phyloP scores from a whole-genome alignment of 2,329 filamentous ascomycete species.

The Zopfia rhizophila region DNA sequence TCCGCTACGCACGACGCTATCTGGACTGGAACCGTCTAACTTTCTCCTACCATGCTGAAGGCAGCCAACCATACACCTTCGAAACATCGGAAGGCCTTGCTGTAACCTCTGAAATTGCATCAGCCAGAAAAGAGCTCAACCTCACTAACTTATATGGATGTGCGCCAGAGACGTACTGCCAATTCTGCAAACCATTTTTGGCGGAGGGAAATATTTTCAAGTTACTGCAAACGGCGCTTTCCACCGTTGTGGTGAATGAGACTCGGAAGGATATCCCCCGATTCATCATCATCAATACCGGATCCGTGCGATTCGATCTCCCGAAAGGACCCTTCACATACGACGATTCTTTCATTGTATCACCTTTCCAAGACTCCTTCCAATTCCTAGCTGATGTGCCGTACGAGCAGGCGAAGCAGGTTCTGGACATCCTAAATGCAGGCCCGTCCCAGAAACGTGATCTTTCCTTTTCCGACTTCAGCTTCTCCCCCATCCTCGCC shows the following conservation, averaged over 20 bases:
- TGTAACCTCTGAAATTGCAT: constrained; percentile 63
- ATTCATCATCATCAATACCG: constrained; percentile 70
- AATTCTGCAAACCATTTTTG: constrained; percentile 65
- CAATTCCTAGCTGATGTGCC: constrained; percentile 65
- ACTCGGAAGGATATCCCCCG: constrained; percentile 62
- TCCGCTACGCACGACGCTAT: constrained; percentile 69
- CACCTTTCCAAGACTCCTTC: constrained; percentile 65
- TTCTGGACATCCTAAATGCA: constrained; percentile 58
- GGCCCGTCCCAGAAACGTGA: constrained; percentile 49
- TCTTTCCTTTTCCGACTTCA: constrained; percentile 43
- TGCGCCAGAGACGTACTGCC: constrained; percentile 68
- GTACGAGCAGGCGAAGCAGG: constrained; percentile 56
- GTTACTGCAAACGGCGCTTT: constrained; percentile 63
- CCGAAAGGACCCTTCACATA: constrained; percentile 71
- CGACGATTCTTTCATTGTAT: constrained; percentile 65
- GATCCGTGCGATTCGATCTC: constrained; percentile 70
- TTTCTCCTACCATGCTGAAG: constrained; percentile 70
- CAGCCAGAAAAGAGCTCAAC: constrained; percentile 63
- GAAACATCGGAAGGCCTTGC: constrained; percentile 60
- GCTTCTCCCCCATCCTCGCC: constrained; percentile 49
- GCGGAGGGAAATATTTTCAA: constrained; percentile 66
- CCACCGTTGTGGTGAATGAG: constrained; percentile 63
- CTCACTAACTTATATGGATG: constrained; percentile 69
- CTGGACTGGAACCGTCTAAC: constrained; percentile 76
- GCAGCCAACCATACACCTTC: constrained; percentile 59